A percentile compares a stretch with the other conserved stretches of the same genome.
Conservation (phyloP, 371 early-diverging fungal species). For the Entomophthora muscae region DNA sequence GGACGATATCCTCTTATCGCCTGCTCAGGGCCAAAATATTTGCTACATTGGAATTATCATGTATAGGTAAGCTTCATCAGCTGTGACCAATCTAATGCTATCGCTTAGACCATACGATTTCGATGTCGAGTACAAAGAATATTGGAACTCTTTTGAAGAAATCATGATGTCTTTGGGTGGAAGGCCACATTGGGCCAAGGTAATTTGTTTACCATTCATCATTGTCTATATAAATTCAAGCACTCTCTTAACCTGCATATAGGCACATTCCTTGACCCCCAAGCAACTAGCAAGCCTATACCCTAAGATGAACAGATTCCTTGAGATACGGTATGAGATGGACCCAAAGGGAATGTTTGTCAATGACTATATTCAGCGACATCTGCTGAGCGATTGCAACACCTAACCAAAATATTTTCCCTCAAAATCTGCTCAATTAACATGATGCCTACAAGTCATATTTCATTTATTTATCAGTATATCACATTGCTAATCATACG, state of each 20-base stretch:
- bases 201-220: too few relatives aligned
- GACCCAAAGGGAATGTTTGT: constrained; percentile 60
- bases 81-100: background rate
- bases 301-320: constrained; percentile 42
- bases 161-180: constrained; percentile 56
- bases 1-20: constrained; percentile 65
- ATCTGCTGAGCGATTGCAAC: too few relatives aligned
- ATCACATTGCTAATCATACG: too few relatives aligned
- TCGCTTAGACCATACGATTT: constrained; percentile 41
- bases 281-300: constrained; percentile 33
- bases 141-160: constrained; percentile 56
- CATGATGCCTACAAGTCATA: too few relatives aligned
- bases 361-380: constrained; percentile 52
- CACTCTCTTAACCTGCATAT: background rate
- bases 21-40: constrained; percentile 41
- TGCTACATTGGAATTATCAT: constrained; percentile 75
- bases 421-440: too few relatives aligned
- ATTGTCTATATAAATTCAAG: background rate
- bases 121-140: constrained; percentile 51
- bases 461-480: too few relatives aligned
- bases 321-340: constrained; percentile 27
- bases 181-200: constrained; percentile 79
- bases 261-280: constrained; percentile 39
- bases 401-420: too few relatives aligned
- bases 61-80: constrained; percentile 30